These are phyloP conservation scores for Papiliotrema flavescens DNA, from an alignment of 1,284 basidiomycete species.

Conservation along the genomic window DNA sequence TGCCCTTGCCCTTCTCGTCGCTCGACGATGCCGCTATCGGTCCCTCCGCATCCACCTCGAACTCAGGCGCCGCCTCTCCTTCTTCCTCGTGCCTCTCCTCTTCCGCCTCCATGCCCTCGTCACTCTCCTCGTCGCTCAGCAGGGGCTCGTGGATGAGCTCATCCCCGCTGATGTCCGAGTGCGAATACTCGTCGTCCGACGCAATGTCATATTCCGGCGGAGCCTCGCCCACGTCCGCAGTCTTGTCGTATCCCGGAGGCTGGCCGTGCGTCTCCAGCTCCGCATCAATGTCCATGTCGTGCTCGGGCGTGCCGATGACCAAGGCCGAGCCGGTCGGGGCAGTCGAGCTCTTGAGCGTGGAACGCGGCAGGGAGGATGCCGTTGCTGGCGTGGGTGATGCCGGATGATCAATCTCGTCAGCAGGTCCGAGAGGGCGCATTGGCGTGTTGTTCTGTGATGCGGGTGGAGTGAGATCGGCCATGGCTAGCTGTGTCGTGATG, in stretches of 20 bases:
- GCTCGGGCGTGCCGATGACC: no score
- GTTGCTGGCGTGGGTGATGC: constrained; percentile 4
- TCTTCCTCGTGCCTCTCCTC: no score
- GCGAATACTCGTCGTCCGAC: neutral
- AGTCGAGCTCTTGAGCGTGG: no score
- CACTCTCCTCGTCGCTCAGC: neutral
- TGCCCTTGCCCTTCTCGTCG: neutral
- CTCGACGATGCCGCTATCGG: no score
- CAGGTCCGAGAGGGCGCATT: constrained; percentile 13
- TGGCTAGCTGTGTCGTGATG: neutral
- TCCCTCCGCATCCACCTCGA: no score
- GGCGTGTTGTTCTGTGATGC: constrained; percentile 25
- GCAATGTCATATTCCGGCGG: neutral
- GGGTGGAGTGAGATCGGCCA: constrained; percentile 6
- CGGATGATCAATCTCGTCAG: neutral
- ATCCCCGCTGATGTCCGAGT: no score
- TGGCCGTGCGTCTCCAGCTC: no score
- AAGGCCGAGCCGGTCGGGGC: no score
- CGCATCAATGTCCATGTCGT: no score
- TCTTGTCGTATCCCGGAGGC: no score
- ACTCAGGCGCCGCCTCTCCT: no score
- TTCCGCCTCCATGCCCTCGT: no score
- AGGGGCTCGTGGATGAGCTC: neutral
- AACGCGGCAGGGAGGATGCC: neutral
- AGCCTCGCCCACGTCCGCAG: neutral